phyloP scores from a whole-genome alignment of 2,329 filamentous ascomycete genomes.

The Ceratocystis huliohia region DNA sequence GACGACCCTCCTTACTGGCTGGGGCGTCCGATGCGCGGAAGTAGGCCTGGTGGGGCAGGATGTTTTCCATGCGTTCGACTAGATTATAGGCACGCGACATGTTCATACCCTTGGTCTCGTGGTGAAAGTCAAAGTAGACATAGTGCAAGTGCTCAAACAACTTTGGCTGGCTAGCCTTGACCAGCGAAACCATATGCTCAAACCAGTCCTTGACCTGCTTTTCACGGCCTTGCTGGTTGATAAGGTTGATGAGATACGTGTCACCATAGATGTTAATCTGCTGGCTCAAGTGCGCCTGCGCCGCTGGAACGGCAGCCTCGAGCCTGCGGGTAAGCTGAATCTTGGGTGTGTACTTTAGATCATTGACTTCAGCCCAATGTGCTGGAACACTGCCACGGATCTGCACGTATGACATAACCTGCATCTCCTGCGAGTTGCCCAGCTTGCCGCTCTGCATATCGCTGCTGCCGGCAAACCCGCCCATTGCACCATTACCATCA shows the following conservation, averaged over 20 bases:
- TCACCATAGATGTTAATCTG: constrained; percentile 90
- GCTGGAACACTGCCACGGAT: constrained; percentile 92
- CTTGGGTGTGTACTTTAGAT: constrained; percentile 78
- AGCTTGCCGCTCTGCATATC: constrained; percentile 64
- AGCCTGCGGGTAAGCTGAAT: constrained; percentile 68
- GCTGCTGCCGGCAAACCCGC: constrained; percentile 66
- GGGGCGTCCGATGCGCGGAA: constrained; percentile 86
- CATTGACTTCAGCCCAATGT: constrained; percentile 94
- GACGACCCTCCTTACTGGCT: constrained; percentile 47
- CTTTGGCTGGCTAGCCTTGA: constrained; percentile 58
- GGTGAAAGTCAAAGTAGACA: constrained; percentile 97
- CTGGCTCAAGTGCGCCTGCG: constrained; percentile 79
- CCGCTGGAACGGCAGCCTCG: constrained; percentile 65
- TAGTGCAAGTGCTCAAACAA: constrained; percentile 82
- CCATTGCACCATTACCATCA: constrained; percentile 59
- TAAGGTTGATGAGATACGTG: constrained; percentile 92
- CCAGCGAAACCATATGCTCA: constrained; percentile 70
- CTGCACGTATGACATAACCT: constrained; percentile 89
- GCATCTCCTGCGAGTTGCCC: constrained; percentile 55
- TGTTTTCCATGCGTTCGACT: constrained; percentile 66
- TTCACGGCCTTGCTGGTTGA: constrained; percentile 92
- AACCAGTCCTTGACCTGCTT: constrained; percentile 82
- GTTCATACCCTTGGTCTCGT: constrained; percentile 86
- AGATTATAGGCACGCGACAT: constrained; percentile 87
- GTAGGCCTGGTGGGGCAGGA: constrained; percentile 69